Conservation (phyloP, 345 rosid species). For the Citrus medica region DNA sequence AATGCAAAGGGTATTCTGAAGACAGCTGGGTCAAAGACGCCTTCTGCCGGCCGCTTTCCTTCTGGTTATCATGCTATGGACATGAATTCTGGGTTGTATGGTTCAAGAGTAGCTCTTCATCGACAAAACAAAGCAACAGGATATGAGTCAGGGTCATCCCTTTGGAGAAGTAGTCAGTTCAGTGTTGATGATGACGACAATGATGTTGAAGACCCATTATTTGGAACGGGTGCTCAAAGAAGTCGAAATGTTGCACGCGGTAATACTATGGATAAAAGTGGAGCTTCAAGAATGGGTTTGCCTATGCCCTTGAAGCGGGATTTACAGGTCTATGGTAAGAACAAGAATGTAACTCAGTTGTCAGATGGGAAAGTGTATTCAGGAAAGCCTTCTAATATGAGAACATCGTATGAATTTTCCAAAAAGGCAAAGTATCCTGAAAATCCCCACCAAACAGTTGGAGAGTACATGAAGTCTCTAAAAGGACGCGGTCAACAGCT, state of each 20-base stretch:
- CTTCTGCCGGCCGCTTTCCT: constrained; percentile 36
- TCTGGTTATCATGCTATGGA: constrained; percentile 43
- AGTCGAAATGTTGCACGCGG: constrained; percentile 32
- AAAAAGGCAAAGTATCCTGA: constrained; percentile 47
- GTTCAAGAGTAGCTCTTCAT: constrained; percentile 34
- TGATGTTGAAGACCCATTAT: constrained; percentile 56
- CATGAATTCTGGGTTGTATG: constrained; percentile 41
- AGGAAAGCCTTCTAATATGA: constrained; percentile 29
- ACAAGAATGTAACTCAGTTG: constrained; percentile 28
- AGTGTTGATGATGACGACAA: constrained; percentile 35
- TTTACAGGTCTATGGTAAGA: constrained; percentile 40
- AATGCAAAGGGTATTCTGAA: constrained; percentile 61
- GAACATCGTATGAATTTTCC: constrained; percentile 29
- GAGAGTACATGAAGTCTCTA: constrained; percentile 54
- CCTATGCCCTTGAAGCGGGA: constrained; percentile 56
- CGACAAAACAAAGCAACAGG: constrained; percentile 37
- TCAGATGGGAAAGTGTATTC: constrained; percentile 27
- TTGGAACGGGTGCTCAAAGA: constrained; percentile 54
- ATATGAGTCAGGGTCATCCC: constrained; percentile 42
- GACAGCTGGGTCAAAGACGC: constrained; percentile 45
- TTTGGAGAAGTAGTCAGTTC: constrained; percentile 47
- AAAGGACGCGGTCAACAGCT: constrained; percentile 36
- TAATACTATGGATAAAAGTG: constrained; percentile 35
- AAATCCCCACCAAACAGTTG: constrained; percentile 38
- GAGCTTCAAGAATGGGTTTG: constrained; percentile 45